Percentiles rank a stretch among this genome's conserved stretches.
Conservation (phyloP, 176 grass and related monocot genomes). For the Saccharum officinarum region DNA sequence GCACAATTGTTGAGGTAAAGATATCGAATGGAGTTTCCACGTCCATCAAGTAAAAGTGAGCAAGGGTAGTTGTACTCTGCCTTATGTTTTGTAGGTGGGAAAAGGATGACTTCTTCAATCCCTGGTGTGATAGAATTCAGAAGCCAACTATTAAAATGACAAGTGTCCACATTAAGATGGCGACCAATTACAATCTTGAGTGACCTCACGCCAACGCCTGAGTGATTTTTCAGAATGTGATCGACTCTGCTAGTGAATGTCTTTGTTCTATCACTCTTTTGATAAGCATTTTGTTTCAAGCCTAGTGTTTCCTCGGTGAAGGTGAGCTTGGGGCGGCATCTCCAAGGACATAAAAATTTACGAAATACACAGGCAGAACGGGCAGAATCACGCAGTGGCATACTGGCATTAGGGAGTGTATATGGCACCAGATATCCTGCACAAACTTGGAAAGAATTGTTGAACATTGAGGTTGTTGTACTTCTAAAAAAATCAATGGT, state of each 20-base stretch:
- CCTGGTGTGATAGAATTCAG: not conserved
- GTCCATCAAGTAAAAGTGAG: not conserved
- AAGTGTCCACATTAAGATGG: not conserved
- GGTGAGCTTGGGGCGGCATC: not conserved
- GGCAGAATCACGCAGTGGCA: not conserved
- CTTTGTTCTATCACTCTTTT: not conserved
- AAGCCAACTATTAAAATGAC: not conserved
- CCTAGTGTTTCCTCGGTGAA: not conserved
- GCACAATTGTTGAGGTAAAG: not conserved
- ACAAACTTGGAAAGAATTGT: not conserved
- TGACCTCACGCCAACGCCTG: not conserved
- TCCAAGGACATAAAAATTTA: not conserved
- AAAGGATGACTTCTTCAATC: not conserved
- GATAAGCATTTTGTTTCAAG: not conserved
- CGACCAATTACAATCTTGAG: not conserved
- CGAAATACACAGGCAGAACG: not conserved
- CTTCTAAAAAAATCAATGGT: not conserved
- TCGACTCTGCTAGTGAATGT: not conserved
- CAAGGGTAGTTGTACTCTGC: not conserved
- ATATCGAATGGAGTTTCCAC: not conserved
- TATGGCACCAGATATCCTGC: not conserved
- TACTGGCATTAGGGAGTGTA: slow-evolving; percentile 9
- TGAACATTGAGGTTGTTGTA: not conserved
- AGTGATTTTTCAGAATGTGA: not conserved
- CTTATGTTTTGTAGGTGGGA: no score